Evolutionary conservation across 805 yeast genomes (phyloP), one percentile per base, ranked within the genome.

Genomic region (Saccharomycopsis oosterbeekiorum): DNA sequence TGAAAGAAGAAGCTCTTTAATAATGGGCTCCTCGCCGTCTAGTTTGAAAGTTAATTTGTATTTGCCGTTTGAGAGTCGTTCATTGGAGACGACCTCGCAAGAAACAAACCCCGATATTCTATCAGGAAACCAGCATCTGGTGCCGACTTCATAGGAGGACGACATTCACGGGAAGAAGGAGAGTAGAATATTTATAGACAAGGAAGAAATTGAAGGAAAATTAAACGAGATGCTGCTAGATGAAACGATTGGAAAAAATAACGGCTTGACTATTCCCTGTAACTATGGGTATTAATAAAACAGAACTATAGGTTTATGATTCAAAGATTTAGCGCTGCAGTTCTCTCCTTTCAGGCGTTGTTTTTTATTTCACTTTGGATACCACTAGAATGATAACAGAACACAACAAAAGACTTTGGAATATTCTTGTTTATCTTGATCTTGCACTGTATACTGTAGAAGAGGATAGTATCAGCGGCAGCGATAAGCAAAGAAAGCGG

Each of bases 51-150:
- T 79, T 57, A 88, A 72, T 50, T 73, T 71, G 64, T 79, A 79
- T 67, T 80, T 80, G 63, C 73, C 73, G 62, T 74, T 80, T 56
- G 71, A 73, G 24, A 77, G 71, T 29, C 74, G 72, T 58, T 62
- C 64, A 36, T 76, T 76, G 59, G 74, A 73, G 29, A 75, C 75
- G 58, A 87, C 84, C 59, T 80, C 82, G 53, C 86, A 88, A 26
- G 89, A 88, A 26, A 85, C 74, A 91, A 93, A 88, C 24, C 94
- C 96, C 64, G 80, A 78, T 54, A 77, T 74, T 58, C 80, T 83
- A 70, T 88, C 91, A 17, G 90, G 91, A 67, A 83, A 81, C 96
- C 96, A 88, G 75, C 93, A 87, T 67, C 84, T 81, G 71, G 85
- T 81, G 59, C 80, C 67, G 19, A 61, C 59, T 41, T 65, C 67